phyloP scores from a whole-genome alignment of 176 grass and related monocot genomes.

The Phoenix roebelenii region DNA sequence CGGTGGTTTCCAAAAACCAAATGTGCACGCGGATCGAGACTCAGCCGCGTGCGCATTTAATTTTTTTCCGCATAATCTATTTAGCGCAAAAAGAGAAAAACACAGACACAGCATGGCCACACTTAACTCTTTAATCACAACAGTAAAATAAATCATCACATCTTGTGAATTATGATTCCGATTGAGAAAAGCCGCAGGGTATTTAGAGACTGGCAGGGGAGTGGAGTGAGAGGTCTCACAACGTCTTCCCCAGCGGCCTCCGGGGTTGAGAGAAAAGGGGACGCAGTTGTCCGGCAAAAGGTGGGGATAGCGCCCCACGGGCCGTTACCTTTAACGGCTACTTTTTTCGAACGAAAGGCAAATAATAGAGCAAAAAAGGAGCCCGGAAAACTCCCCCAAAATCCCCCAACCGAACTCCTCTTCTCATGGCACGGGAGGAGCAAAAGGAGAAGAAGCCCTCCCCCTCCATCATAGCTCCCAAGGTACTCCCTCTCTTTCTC shows the following conservation, averaged over 20 bases:
- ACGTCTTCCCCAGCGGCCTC: neutral
- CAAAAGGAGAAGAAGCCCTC: constrained; percentile 15
- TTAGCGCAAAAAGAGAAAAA: no score
- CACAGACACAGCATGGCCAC: no score
- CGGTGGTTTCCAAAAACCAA: no score
- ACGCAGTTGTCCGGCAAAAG: constrained; percentile 1
- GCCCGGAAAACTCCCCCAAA: neutral
- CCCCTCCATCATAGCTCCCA: constrained; percentile 15
- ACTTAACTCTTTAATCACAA: no score
- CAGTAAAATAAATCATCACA: no score
- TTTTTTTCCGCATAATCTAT: no score
- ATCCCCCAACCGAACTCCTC: constrained; percentile 1
- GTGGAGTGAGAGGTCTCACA: no score
- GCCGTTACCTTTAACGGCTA: constrained; percentile 5
- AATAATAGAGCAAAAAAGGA: neutral
- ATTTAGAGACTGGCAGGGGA: no score
- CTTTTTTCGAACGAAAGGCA: neutral
- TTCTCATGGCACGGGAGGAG: constrained; percentile 31
- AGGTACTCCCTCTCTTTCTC: constrained; percentile 19
- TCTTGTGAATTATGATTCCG: no score
- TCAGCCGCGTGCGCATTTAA: no score
- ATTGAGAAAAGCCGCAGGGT: no score
- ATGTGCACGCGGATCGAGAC: no score
- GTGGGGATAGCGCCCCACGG: neutral
- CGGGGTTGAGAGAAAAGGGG: neutral